phyloP scores from a whole-genome alignment of 139 green algal genomes.

The Chlorella vulgaris region DNA sequence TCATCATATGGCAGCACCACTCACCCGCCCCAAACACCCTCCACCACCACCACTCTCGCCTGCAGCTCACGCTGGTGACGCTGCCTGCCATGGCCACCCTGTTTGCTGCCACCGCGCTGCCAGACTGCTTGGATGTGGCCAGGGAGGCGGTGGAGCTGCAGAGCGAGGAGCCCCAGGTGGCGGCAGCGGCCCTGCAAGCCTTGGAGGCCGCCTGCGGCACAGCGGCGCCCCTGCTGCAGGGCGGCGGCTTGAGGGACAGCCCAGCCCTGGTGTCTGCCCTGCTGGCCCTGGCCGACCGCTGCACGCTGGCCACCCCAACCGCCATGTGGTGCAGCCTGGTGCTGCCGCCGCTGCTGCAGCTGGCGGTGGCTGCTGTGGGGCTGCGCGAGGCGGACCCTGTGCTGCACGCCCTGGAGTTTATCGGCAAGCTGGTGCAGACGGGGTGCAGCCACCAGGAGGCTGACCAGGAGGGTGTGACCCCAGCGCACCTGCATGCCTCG shows the following conservation, averaged over 20 bases:
- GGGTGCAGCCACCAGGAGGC: neutral
- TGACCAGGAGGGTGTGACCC: neutral
- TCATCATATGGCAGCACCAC: no score
- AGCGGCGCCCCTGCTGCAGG: conserved; percentile 19
- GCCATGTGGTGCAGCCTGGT: conserved; percentile 41
- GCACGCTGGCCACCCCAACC: conserved; percentile 68
- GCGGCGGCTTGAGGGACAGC: conserved; percentile 30
- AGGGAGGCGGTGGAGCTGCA: conserved; percentile 61
- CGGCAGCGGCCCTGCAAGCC: conserved; percentile 18
- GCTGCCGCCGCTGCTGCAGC: conserved; percentile 49
- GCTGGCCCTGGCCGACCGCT: conserved; percentile 60
- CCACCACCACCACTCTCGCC: neutral
- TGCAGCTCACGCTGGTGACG: conserved; percentile 57
- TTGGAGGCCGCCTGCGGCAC: conserved; percentile 41
- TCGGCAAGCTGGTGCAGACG: conserved; percentile 51
- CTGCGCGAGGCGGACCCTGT: conserved; percentile 63
- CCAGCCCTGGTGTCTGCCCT: conserved; percentile 58
- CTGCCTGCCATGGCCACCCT: conserved; percentile 41
- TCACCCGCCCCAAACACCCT: neutral
- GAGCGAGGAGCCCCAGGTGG: conserved; percentile 29
- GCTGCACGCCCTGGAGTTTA: conserved; percentile 50
- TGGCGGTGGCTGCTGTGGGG: conserved; percentile 30
- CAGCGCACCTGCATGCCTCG: conserved; percentile 13
- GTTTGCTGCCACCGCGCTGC: conserved; percentile 40
- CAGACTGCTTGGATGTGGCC: conserved; percentile 54